phyloP scores from a whole-genome alignment of 345 rosid genomes.

The Mercurialis annua region DNA sequence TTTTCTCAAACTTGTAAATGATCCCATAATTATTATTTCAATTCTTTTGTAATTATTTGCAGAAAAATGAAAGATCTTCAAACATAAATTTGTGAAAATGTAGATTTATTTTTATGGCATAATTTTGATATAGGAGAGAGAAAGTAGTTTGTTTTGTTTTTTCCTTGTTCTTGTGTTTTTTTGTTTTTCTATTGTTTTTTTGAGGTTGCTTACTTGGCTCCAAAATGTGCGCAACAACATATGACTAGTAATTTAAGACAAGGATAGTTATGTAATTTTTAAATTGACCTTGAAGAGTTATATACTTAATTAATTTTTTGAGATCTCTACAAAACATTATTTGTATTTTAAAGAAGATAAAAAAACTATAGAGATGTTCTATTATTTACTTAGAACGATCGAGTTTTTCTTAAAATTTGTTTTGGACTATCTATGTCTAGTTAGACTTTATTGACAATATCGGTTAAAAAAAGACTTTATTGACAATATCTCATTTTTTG shows the following conservation, averaged over 20 bases:
- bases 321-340: too few relatives aligned
- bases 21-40: constrained; percentile 42
- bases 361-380: too few relatives aligned
- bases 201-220: constrained; percentile 1
- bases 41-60: not conserved
- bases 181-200: not conserved
- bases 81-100: not conserved
- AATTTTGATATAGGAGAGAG: not conserved
- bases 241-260: not conserved
- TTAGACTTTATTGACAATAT: too few relatives aligned
- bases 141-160: not conserved
- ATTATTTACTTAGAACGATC: too few relatives aligned
- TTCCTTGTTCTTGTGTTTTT: not conserved
- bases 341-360: too few relatives aligned
- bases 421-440: too few relatives aligned
- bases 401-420: too few relatives aligned
- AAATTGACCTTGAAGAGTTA: not conserved
- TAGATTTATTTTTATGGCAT: not conserved
- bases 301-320: not conserved
- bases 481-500: too few relatives aligned
- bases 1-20: constrained; percentile 77
- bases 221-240: constrained; percentile 13
- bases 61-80: constrained; percentile 3
- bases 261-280: not conserved
- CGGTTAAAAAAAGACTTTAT: too few relatives aligned